Evolutionary conservation across 2,329 filamentous ascomycete species (phyloP), one percentile per base, ranked within the genome.

Genomic region (Sphaerostilbella broomeana): DNA sequence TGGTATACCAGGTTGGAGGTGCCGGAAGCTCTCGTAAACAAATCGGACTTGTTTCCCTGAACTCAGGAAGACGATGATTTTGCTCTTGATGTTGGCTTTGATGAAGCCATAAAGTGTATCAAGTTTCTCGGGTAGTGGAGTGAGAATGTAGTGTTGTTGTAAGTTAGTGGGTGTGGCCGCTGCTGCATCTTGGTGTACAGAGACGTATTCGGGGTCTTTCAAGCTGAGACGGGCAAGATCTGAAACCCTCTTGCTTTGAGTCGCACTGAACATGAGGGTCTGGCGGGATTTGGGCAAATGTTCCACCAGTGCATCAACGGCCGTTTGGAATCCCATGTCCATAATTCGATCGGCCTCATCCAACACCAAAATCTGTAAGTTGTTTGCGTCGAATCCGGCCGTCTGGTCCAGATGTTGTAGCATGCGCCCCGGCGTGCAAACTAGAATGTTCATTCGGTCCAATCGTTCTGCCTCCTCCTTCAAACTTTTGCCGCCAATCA

Each of bases 11-110:
- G 94, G 92, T 56, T 95, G 90, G 58, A 98, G 76, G 52, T 94
- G 86, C 32, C 90, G 79, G 58, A 98, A 90, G 13, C 82, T 81
- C 58, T 98, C 92, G 63, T 94, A 97, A 5, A 92, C 85, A 57
- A 95, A 98, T 11, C 92, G 82, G 13, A 98, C 92, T 57, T 97
- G 89, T 60, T 98, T 98, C 32, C 88, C 89, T 0, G 88, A 94
- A 4, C 88, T 95, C 43, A 98, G 65, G 58, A 98, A 98, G 17
- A 97, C 89, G 15, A 98, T 78, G 3, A 95, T 95, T 63, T 97
- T 98, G 48, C 81, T 81, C 64, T 95, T 95, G 37, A 95, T 73
- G 54, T 94, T 94, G 6, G 84, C 75, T 49, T 90, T 83, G 50
- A 98, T 82, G 60, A 98, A 98, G 19, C 87, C 88, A 71, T 84